phyloP scores from a whole-genome alignment of 257 asterid genomes.

The Ocimum tenuiflorum region DNA sequence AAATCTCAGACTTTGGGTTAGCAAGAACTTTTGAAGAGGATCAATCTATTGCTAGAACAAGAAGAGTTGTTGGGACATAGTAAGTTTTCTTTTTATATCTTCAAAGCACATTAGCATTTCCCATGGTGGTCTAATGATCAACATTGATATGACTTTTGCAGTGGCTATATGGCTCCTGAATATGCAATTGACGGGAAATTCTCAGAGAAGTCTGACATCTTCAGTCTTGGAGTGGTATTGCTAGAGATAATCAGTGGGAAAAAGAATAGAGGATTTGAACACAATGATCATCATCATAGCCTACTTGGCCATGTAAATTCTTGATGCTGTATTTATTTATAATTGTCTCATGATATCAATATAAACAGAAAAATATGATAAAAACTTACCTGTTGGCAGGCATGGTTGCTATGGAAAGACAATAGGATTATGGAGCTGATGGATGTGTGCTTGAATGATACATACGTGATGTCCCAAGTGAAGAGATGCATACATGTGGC shows the following conservation, averaged over 20 bases:
- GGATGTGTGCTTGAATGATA: constrained; percentile 22
- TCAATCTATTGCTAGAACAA: constrained; percentile 24
- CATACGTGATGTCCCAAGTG: constrained; percentile 29
- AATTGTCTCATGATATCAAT: too few species aligned
- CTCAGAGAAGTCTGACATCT: constrained; percentile 42
- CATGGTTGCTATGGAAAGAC: constrained; percentile 38
- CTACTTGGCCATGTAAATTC: constrained; percentile 37
- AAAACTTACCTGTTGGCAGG: constrained; percentile 9
- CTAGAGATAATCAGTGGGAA: constrained; percentile 41
- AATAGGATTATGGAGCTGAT: constrained; percentile 21
- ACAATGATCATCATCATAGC: constrained; percentile 19
- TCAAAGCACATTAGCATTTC: neutral
- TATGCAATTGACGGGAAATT: constrained; percentile 40
- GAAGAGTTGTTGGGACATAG: constrained; percentile 38
- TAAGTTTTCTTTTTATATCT: constrained; percentile 18
- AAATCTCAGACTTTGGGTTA: constrained; percentile 43
- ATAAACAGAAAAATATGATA: too few species aligned
- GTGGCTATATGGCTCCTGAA: constrained; percentile 53
- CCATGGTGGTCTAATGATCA: too few species aligned
- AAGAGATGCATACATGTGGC: constrained; percentile 38
- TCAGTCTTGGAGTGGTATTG: constrained; percentile 34
- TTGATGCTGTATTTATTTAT: neutral
- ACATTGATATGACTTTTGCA: neutral
- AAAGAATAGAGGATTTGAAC: constrained; percentile 30
- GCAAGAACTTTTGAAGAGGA: constrained; percentile 31